These are phyloP conservation scores for Macrocybe gigantea DNA, from an alignment of 768 basidiomycete genomes.

Conservation along the genomic window DNA sequence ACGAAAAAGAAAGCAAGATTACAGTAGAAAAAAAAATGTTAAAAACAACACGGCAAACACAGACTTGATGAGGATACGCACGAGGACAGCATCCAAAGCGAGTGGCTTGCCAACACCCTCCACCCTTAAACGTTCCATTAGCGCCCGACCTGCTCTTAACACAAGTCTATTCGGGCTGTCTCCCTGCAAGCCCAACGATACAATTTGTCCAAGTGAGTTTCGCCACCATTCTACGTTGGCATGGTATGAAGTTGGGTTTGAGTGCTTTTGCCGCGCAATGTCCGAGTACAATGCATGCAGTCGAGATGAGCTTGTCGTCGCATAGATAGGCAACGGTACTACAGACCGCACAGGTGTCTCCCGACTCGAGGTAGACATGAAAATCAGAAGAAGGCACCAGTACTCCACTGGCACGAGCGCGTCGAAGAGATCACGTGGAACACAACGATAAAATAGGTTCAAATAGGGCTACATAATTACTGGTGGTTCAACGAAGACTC, in stretches of 20 bases:
- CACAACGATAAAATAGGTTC: background rate
- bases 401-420: background rate
- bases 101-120: conserved; percentile 74
- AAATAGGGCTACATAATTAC: background rate
- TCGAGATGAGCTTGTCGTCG: conserved; percentile 43
- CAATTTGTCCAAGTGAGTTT: conserved; percentile 52
- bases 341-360: background rate
- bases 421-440: background rate
- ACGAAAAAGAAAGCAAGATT: conserved; percentile 6
- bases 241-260: conserved; percentile 78
- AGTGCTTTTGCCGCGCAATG: conserved; percentile 74
- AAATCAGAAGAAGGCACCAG: background rate
- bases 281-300: conserved; percentile 85
- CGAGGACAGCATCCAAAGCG: conserved; percentile 64
- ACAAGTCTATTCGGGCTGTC: conserved; percentile 45
- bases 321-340: conserved; percentile 19
- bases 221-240: conserved; percentile 90
- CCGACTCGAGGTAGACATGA: no score
- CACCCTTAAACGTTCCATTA: conserved; percentile 57
- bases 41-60: conserved; percentile 9
- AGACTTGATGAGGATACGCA: conserved; percentile 29
- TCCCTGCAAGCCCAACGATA: conserved; percentile 51
- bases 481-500: background rate
- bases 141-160: conserved; percentile 44
- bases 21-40: background rate